Evolutionary conservation across 1,139 yeast species (phyloP), one percentile per base, ranked within the genome.

Genomic region (Pichia sp.): DNA sequence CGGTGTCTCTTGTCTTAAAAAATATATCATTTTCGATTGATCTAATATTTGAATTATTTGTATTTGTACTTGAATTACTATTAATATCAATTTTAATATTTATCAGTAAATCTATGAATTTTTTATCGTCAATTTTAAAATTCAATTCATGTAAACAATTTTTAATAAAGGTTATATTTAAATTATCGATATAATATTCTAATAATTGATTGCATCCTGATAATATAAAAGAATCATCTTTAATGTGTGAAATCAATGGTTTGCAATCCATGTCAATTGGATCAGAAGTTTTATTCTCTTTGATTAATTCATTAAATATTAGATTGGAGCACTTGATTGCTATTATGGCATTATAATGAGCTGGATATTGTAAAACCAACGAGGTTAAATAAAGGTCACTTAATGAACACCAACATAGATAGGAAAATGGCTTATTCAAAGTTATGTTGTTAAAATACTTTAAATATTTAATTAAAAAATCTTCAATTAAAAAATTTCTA

Each of bases 281-380:
- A 5, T 7, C 32, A n/a, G 15, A 3, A 3, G 23, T 22, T 6
- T 19, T n/a, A n/a, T 29, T 29, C 19, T 29, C 32, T 21, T 50
- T 45, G 13, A 50, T 47, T 13, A 57, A 34, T 38, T 53, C 54
- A 35, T 50, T 54, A 45, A 50, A 50, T 6, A 74, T 50, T 39
- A 72, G 70, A 11, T 66, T 62, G 4, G 84, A 76, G 28, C 79
- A 55, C 32, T 67, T 65, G 22, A 80, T 62, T 24, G 79, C 74
- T 1, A 89, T 86, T 42, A 87, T 60, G 0, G 96, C 93, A 35
- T 83, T 76, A 31, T 84, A 74, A 58, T 88, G 95, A 2, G 89
- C 81, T 1, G 97, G 94, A 14, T 77, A 71, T 56, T 77, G 79
- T 30, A 91, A 62, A 15, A 80, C 74, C 16, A 83, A 69, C 29